Evolutionary conservation across 2,329 filamentous ascomycete genomes (phyloP).

Genomic region (Apiospora sp.): DNA sequence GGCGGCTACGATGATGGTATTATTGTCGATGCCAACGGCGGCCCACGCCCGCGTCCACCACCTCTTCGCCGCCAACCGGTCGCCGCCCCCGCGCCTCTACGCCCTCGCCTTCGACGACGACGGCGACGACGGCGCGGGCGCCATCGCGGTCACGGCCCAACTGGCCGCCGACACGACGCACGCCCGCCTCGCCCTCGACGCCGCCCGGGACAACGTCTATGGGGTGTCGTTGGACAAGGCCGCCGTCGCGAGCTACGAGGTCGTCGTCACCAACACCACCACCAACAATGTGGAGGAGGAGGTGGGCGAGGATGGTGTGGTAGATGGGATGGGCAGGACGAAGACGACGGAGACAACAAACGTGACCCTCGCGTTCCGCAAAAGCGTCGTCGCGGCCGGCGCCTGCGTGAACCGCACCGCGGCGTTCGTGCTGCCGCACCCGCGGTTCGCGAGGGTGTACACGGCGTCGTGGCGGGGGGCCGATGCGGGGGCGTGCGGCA

Average conservation of each 20-base stretch:
- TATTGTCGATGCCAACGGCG: not conserved
- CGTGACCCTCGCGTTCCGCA: slow-evolving; percentile 5
- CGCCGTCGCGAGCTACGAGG: slow-evolving; percentile 5
- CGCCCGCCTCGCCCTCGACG: slow-evolving; percentile 34
- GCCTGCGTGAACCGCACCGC: slow-evolving; percentile 29
- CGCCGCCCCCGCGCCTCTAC: slow-evolving; percentile 69
- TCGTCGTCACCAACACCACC: not conserved
- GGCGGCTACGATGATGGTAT: not conserved
- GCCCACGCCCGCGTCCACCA: slow-evolving; percentile 55
- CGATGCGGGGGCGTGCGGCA: slow-evolving; percentile 31
- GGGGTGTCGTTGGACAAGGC: not conserved
- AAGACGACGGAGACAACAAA: not conserved
- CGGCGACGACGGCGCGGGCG: not conserved
- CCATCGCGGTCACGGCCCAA: slow-evolving; percentile 53
- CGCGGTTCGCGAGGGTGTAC: slow-evolving; percentile 30
- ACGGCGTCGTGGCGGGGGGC: slow-evolving; percentile 31
- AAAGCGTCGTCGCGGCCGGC: slow-evolving; percentile 19
- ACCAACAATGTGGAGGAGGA: not conserved
- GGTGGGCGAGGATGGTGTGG: no score
- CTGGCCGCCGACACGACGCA: slow-evolving; percentile 30
- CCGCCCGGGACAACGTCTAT: slow-evolving; percentile 17
- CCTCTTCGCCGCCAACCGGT: slow-evolving; percentile 74
- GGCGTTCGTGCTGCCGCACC: slow-evolving; percentile 30
- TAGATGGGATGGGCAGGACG: no score
- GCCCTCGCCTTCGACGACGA: slow-evolving; percentile 39